Evolutionary conservation across 352 stramenopile species (phyloP).

Genomic region (Phytopythium sindhum): DNA sequence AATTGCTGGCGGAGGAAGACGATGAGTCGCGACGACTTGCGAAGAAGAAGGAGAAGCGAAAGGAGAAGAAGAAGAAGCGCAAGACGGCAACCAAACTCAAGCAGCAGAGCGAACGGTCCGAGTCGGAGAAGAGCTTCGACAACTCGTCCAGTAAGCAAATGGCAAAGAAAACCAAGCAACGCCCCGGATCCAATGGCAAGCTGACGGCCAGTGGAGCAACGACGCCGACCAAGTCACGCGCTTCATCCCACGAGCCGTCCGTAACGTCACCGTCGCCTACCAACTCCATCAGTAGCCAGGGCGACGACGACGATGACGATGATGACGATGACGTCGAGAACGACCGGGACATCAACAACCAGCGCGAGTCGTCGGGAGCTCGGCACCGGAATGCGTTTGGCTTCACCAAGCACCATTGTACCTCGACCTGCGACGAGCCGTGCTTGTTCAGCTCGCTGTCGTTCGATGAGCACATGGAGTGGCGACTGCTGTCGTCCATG

Average conservation of each 20-base stretch:
- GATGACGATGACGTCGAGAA: constrained; percentile 34
- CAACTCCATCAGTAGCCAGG: constrained; percentile 40
- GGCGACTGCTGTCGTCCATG: constrained; percentile 82
- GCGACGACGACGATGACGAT: constrained; percentile 30
- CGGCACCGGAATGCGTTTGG: constrained; percentile 12
- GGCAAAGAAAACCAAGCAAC: constrained; percentile 19
- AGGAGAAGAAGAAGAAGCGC: constrained; percentile 89
- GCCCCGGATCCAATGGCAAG: constrained; percentile 18
- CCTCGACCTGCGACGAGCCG: constrained; percentile 44
- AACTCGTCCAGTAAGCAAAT: constrained; percentile 4
- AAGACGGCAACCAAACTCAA: constrained; percentile 78
- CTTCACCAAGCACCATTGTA: constrained; percentile 44
- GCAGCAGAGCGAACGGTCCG: constrained; percentile 33
- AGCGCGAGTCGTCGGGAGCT: constrained; percentile 29
- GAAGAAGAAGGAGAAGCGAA: constrained; percentile 87
- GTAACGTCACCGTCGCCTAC: constrained; percentile 36
- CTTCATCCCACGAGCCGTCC: constrained; percentile 10
- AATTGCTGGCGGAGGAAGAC: constrained; percentile 79
- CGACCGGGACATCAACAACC: constrained; percentile 26
- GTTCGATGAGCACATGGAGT: constrained; percentile 70
- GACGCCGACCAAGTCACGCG: constrained; percentile 19
- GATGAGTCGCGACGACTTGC: constrained; percentile 69
- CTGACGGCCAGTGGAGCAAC: constrained; percentile 10
- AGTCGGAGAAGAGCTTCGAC: constrained; percentile 32
- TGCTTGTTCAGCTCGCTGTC: constrained; percentile 45